Base-by-base conservation (phyloP, 164 flowering plant species). In the Protea cynaroides region DNA sequence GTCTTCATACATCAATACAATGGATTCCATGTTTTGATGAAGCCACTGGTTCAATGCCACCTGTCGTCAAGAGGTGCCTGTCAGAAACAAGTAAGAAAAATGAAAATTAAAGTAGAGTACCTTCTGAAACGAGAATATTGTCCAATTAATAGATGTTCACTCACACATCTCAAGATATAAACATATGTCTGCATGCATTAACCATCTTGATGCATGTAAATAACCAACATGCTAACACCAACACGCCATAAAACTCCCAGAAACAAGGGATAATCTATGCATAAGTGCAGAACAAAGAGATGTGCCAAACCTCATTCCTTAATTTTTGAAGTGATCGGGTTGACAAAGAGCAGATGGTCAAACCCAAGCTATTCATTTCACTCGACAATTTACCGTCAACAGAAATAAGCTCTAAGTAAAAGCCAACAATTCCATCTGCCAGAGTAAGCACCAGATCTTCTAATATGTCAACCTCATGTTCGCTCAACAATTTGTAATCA, bases 1-100 rank as follows among this genome's bases (percentile, higher is more conserved):
- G 66, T 94, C 99, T 71, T 94, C 96, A 65, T 94, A 91, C 97
- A 94, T 87, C 55, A 89, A 82, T 52, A 79, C 80, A 65, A 91
- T 80, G 61, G 89, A 82, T 15, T 84, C 96, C 78, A 91, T 69
- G 69, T 91, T 91, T 59, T 83, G 92, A 79, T 86, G 79, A 76
- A 91, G 65, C 99, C 99, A 94, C 65, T 73, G 87, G 37, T 80
- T 76, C 75, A 94, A 43, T 62, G 91, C 86, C 46, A 88, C 92
- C 99, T 94, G 75, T 67, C 17, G 59, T 66, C 22, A 72, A 70
- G 64, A 68, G 43, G 2, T 58, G 17, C 53, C 19, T 21, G 25
- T 4, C 1, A 36, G 36, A 10, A 3, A 38, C 10, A 59, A 66
- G 57, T 22, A 21, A 22, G n/a, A 7, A 47, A 58, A 47, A 13